Conservation (phyloP, 345 rosid genomes). For the Capsella bursapastoris region DNA sequence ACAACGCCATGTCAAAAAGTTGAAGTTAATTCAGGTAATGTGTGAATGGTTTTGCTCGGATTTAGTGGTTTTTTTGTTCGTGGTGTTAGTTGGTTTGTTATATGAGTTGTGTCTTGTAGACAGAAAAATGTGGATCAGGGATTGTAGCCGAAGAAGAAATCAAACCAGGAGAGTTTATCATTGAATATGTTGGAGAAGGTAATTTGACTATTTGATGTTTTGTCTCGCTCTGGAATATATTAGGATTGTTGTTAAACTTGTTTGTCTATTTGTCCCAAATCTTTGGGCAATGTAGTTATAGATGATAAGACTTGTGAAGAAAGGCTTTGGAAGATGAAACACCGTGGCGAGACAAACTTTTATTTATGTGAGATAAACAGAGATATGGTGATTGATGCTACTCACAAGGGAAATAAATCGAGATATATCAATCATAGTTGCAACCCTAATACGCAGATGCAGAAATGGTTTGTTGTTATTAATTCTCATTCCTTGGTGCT, state of each 20-base stretch:
- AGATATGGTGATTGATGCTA: conserved; percentile 98
- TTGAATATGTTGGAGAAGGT: conserved; percentile 99
- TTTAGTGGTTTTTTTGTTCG: not conserved
- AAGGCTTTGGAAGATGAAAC: conserved; percentile 99
- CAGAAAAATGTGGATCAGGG: conserved; percentile 96
- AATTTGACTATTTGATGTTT: conserved; percentile 33
- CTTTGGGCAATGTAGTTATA: conserved; percentile 61
- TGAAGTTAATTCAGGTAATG: conserved; percentile 88
- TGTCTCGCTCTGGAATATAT: conserved; percentile 17
- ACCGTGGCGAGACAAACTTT: conserved; percentile 89
- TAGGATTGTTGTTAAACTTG: conserved; percentile 10
- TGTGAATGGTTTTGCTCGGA: not conserved
- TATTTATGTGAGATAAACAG: conserved; percentile 96
- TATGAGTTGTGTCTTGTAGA: conserved; percentile 62
- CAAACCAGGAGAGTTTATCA: conserved; percentile 82
- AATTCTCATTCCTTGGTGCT: not conserved
- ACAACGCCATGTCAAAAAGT: conserved; percentile 77
- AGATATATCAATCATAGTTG: conserved; percentile 99
- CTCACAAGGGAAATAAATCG: conserved; percentile 96
- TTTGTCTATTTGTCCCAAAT: not conserved
- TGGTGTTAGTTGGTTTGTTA: conserved; percentile 27
- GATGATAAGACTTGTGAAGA: conserved; percentile 99
- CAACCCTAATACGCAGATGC: conserved; percentile 97
- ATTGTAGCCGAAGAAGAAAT: conserved; percentile 93
- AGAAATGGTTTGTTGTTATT: conserved; percentile 73